Percentiles rank a stretch among this genome's conserved stretches.
Conservation (phyloP, 495 filamentous ascomycete genomes). For the Talaromyces proteolyticus region DNA sequence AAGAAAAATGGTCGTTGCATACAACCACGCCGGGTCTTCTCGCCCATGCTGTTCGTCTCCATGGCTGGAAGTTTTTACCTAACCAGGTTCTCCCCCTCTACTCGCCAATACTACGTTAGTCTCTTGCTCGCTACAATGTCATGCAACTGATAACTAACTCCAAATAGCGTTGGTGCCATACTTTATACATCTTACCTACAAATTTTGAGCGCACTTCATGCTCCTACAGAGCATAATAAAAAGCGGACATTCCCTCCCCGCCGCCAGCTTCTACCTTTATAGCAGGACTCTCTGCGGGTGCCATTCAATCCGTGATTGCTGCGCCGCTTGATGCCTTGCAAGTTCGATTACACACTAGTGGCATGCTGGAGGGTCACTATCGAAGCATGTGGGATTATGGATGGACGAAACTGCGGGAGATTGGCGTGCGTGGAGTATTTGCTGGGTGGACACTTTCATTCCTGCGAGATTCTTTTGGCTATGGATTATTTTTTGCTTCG, state of each 20-base stretch:
- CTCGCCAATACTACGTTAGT: conserved; percentile 69
- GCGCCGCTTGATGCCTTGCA: conserved; percentile 87
- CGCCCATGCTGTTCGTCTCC: conserved; percentile 66
- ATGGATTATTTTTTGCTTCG: conserved; percentile 74
- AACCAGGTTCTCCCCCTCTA: conserved; percentile 84
- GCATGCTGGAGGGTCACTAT: conserved; percentile 63
- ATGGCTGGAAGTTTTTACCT: conserved; percentile 84
- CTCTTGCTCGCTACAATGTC: background rate
- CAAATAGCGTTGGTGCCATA: conserved; percentile 65
- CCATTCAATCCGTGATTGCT: conserved; percentile 72
- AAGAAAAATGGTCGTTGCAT: conserved; percentile 59
- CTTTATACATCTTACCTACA: conserved; percentile 88
- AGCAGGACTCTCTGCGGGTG: conserved; percentile 72
- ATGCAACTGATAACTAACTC: conserved; percentile 3
- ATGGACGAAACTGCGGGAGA: conserved; percentile 64
- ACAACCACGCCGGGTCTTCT: conserved; percentile 75
- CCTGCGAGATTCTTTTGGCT: conserved; percentile 75
- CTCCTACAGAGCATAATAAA: conserved; percentile 59
- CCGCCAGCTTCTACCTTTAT: conserved; percentile 58
- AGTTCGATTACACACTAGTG: conserved; percentile 65
- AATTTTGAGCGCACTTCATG: conserved; percentile 64
- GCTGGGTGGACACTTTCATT: conserved; percentile 76
- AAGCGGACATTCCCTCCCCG: conserved; percentile 76
- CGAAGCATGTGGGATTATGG: conserved; percentile 81
- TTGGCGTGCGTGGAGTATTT: conserved; percentile 75